These are phyloP conservation scores for Nicotiana obtusifolia DNA, from an alignment of 257 asterid species.

Conservation along the genomic window DNA sequence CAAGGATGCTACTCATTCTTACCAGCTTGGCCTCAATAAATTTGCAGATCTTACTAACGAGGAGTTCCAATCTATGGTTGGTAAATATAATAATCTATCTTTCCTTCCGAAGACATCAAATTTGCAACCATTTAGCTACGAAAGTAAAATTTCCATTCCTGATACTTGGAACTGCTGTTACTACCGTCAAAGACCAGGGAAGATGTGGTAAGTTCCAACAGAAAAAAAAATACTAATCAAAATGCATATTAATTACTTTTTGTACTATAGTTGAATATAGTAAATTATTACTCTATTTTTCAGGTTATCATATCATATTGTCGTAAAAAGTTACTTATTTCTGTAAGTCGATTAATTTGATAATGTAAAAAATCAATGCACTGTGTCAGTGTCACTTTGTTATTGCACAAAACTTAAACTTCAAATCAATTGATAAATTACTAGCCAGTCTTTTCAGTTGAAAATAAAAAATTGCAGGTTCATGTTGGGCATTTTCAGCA, in stretches of 20 bases:
- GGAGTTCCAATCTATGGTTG: constrained; percentile 29
- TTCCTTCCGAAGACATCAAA: neutral
- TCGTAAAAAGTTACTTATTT: too few relatives aligned
- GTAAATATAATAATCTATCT: constrained; percentile 22
- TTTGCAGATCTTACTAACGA: constrained; percentile 34
- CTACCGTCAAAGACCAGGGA: constrained; percentile 23
- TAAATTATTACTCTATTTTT: too few relatives aligned
- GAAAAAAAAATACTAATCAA: too few relatives aligned
- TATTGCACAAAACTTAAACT: too few relatives aligned
- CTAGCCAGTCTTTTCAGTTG: neutral
- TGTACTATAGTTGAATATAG: too few relatives aligned
- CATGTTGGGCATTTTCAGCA: constrained; percentile 33
- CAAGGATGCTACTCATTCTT: constrained; percentile 16
- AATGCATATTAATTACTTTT: too few relatives aligned
- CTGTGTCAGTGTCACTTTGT: too few relatives aligned
- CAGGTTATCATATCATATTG: too few relatives aligned
- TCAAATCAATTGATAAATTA: too few relatives aligned
- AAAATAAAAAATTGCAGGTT: constrained; percentile 12
- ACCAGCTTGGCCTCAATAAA: constrained; percentile 29
- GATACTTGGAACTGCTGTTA: constrained; percentile 26
- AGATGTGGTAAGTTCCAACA: constrained; percentile 19
- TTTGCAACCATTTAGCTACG: constrained; percentile 25
- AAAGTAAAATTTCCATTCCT: constrained; percentile 26
- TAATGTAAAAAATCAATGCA: too few relatives aligned
- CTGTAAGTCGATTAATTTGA: too few relatives aligned